These are phyloP conservation scores for Pythium utonaiense DNA, from an alignment of 352 stramenopile genomes.

Conservation along the genomic window DNA sequence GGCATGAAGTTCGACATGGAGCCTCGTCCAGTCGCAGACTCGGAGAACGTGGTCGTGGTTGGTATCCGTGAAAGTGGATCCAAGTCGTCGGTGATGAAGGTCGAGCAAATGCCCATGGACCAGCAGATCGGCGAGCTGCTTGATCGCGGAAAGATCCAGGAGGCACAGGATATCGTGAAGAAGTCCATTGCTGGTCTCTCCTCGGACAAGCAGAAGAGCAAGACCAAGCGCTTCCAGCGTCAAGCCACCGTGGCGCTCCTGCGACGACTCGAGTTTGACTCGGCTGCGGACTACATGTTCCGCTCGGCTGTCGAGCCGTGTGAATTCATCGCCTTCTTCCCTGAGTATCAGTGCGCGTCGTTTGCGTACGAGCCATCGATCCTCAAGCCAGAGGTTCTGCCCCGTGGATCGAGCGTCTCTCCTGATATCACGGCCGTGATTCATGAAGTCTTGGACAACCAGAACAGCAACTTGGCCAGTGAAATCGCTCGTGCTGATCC, in stretches of 20 bases:
- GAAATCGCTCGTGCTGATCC: slow-evolving; percentile 61
- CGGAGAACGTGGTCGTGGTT: slow-evolving; percentile 76
- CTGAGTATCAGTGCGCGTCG: slow-evolving; percentile 69
- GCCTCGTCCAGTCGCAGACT: slow-evolving; percentile 60
- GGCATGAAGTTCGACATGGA: slow-evolving; percentile 92
- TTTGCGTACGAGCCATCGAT: slow-evolving; percentile 84
- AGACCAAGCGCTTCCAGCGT: slow-evolving; percentile 87
- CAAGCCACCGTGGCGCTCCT: slow-evolving; percentile 78
- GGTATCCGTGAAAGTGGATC: slow-evolving; percentile 59
- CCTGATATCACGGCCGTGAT: slow-evolving; percentile 81
- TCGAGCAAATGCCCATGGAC: slow-evolving; percentile 84
- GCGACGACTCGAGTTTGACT: slow-evolving; percentile 74
- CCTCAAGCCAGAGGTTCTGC: slow-evolving; percentile 80
- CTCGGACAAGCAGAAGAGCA: slow-evolving; percentile 83
- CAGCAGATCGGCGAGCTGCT: slow-evolving; percentile 81
- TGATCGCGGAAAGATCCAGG: slow-evolving; percentile 81
- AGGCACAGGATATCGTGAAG: slow-evolving; percentile 80
- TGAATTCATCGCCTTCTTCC: slow-evolving; percentile 87
- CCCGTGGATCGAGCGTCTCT: slow-evolving; percentile 62
- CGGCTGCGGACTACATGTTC: slow-evolving; percentile 83
- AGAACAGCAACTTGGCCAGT: slow-evolving; percentile 39
- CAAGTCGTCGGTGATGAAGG: slow-evolving; percentile 78
- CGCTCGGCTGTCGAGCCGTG: slow-evolving; percentile 78
- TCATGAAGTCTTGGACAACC: slow-evolving; percentile 53
- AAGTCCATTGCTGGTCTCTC: slow-evolving; percentile 71